Base-by-base conservation (phyloP, 192 early-diverging fungal species). In the Dissophora ornata region DNA sequence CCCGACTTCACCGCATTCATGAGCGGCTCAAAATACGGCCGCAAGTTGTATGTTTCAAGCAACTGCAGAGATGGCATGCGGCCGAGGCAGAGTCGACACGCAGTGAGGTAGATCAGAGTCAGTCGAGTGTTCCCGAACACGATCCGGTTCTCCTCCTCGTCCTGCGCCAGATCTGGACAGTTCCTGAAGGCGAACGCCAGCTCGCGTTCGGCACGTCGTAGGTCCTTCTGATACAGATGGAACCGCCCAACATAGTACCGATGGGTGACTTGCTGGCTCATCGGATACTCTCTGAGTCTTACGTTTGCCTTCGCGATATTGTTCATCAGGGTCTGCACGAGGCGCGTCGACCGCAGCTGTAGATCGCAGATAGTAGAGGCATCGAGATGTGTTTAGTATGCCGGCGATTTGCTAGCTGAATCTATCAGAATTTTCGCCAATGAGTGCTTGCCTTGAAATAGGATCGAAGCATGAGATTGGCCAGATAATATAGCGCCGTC, bases 171-270 rank as follows among this genome's bases (percentile, higher is more conserved):
- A 10, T 28, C 19, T 6, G 73, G 66, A 30, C 82, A 80, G 36
- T 74, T 68, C 5, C 26, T 51, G 44, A 86, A 86, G 0, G 85
- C 81, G 47, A 84, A 84, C 12, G 40, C 53, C 3, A 86, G 61
- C 30, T 81, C 34, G 7, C 44, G 46, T 2, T 81, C 75, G 0
- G 85, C 79, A 41, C 59, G 46, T 10, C 74, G 61, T 3, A 86
- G 60, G 54, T 81, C 71, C 21, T 74, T 55, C 12, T 84, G 74
- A 18, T 75, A 82, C 29, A 86, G 74, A 9, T 57, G 50, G 30
- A 84, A 86, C 4, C 85, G 66, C 10, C 85, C 85, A 0, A 82
- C 46, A 38, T 86, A 86, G 38, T 81, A 86, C 8, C 67, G 68
- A 24, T 84, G 79, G 0, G 81, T 82, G 8, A 86, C 81, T 63